phyloP scores from a whole-genome alignment of 2,329 filamentous ascomycete species.

The Calycina herbarum region DNA sequence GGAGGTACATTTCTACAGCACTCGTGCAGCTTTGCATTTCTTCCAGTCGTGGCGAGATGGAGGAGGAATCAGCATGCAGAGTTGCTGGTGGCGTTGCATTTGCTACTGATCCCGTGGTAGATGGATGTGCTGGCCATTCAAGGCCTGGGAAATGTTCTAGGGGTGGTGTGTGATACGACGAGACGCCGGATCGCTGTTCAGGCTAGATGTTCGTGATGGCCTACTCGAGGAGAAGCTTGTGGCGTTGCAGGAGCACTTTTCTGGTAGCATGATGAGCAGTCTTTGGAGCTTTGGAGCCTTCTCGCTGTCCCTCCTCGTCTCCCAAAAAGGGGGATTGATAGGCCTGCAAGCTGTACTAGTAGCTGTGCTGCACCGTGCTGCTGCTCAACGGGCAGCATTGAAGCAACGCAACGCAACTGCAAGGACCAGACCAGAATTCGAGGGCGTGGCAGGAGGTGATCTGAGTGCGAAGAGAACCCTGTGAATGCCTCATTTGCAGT shows the following conservation, averaged over 20 bases:
- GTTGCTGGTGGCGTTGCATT: neutral
- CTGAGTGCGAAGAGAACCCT: neutral
- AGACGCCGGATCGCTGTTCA: neutral
- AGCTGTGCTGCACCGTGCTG: neutral
- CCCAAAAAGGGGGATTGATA: neutral
- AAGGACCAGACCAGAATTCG: neutral
- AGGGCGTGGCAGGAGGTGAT: neutral
- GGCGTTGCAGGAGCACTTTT: no score
- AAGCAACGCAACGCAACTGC: neutral
- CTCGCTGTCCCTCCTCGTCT: neutral
- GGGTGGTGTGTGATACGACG: neutral
- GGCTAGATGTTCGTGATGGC: neutral
- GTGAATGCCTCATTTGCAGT: neutral
- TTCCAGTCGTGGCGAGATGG: slow-evolving; percentile 3
- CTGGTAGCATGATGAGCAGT: neutral
- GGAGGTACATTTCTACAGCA: neutral
- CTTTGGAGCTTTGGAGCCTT: neutral
- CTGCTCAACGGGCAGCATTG: neutral
- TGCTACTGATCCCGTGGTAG: neutral
- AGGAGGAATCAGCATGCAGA: neutral
- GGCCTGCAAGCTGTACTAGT: neutral
- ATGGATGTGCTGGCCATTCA: slow-evolving; percentile 1
- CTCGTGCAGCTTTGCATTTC: neutral
- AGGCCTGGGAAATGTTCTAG: neutral
- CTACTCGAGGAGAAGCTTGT: neutral